Base-by-base conservation (phyloP, 192 early-diverging fungal genomes). In the Podila clonocystis region DNA sequence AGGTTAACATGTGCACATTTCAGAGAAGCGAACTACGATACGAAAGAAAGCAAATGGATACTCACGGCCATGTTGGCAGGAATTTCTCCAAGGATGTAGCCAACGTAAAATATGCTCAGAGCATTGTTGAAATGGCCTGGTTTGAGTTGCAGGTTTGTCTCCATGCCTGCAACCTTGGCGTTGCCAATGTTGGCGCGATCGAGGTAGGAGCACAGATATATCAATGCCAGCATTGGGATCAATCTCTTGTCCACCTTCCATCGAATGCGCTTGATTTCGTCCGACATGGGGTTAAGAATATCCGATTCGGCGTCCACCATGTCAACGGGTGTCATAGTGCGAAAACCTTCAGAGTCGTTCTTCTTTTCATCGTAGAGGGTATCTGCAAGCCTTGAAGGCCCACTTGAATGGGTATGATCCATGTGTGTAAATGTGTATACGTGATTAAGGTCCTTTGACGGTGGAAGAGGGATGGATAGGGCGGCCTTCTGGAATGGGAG, bases 61-160 rank as follows among this genome's bases (percentile, higher is more conserved):
- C 11, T 15, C 17, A 45, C 41, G 15, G 41, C 41, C 41, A 65
- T 38, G 26, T 65, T 65, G 19, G 63, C 63, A 12, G 63, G 63
- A 17, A 65, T 65, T 41, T 65, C 63, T 5, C 63, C 63, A 49
- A 65, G 17, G 17, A 86, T 74, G 63, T 86, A 86, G 52, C 87
- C 89, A 55, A 91, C 72, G 65, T 90, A 92, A 79, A 91, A 91
- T 28, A 87, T 83, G 31, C 89, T 87, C 3, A 92, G 55, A 22
- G 88, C 82, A 65, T 76, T 65, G 41, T 89, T 89, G 64, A 88
- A 91, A 9, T 79, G 70, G 58, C 58, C 70, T 17, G 65, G 58
- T 17, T 41, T 59, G 11, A 89, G 62, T n/a, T 72, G 73, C 28
- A 89, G 38, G 49, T 88, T 77, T 19, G 38, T 58, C 26, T 75